Evolutionary conservation across 2,329 filamentous ascomycete genomes (phyloP).

Genomic region (Rugonectria rugulosa): DNA sequence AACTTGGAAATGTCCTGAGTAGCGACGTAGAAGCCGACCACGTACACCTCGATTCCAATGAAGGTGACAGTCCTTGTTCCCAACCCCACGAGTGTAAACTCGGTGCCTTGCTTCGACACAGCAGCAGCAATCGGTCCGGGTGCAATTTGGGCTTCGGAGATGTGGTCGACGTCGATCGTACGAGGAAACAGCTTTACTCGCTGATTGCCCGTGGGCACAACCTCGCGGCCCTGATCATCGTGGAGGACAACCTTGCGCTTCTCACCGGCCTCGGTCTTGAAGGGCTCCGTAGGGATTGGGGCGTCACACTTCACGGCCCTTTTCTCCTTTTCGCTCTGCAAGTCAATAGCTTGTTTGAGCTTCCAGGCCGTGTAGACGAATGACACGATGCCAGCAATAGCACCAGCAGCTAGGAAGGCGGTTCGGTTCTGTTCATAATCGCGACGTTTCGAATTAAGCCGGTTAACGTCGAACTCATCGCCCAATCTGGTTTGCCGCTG

Average conservation of each 20-base stretch:
- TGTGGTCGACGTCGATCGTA: conserved; percentile 67
- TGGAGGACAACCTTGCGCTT: conserved; percentile 68
- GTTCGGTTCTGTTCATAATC: conserved; percentile 60
- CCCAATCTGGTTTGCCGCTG: conserved; percentile 46
- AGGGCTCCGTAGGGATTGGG: conserved; percentile 52
- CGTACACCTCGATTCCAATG: conserved; percentile 89
- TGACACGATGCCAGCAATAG: conserved; percentile 57
- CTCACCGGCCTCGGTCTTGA: conserved; percentile 57
- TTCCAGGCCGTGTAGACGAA: conserved; percentile 61
- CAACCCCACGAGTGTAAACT: conserved; percentile 89
- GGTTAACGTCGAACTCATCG: conserved; percentile 59
- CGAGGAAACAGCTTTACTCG: conserved; percentile 83
- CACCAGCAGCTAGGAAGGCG: conserved; percentile 60
- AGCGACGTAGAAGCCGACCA: conserved; percentile 91
- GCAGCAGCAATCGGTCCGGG: conserved; percentile 48
- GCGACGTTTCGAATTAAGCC: conserved; percentile 54
- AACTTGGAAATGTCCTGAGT: conserved; percentile 82
- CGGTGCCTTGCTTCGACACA: conserved; percentile 55
- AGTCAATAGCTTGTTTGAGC: conserved; percentile 52
- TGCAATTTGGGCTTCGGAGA: conserved; percentile 39
- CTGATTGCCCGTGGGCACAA: conserved; percentile 82
- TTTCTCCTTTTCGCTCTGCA: conserved; percentile 45
- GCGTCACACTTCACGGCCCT: conserved; percentile 53
- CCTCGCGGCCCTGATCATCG: conserved; percentile 73
- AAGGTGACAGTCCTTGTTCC: conserved; percentile 92